phyloP scores from a whole-genome alignment of 108 stramenopile species.

The Fragilaria crotonensis region DNA sequence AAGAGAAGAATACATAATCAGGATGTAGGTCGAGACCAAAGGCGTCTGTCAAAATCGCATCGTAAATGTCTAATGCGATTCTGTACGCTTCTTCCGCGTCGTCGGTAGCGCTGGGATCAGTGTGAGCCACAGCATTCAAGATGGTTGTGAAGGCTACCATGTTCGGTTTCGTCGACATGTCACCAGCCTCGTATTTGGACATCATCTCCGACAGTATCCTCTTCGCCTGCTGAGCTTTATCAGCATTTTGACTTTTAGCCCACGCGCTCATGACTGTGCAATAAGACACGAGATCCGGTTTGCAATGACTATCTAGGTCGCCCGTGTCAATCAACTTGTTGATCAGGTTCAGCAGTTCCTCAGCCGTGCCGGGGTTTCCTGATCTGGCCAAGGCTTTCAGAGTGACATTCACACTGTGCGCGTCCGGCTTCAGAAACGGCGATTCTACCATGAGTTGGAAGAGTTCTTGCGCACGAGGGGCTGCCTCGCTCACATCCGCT shows the following conservation, averaged over 20 bases:
- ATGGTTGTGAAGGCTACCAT: constrained; percentile 33
- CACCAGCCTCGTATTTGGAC: constrained; percentile 10
- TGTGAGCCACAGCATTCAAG: constrained; percentile 26
- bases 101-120: neutral
- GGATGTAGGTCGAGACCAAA: constrained; percentile 19
- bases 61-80: constrained; percentile 33
- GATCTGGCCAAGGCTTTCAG: constrained; percentile 35
- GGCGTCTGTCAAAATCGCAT: constrained; percentile 21
- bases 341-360: constrained; percentile 27
- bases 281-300: constrained; percentile 16
- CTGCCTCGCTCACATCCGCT: constrained; percentile 12
- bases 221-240: constrained; percentile 18
- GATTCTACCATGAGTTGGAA: constrained; percentile 28
- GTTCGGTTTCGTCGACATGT: constrained; percentile 6
- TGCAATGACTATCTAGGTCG: neutral
- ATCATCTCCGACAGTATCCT: constrained; percentile 19
- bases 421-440: constrained; percentile 11
- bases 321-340: constrained; percentile 5
- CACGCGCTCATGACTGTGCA: constrained; percentile 36
- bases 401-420: constrained; percentile 33
- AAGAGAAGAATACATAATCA: constrained; percentile 35
- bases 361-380: constrained; percentile 20
- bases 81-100: constrained; percentile 10
- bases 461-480: constrained; percentile 25
- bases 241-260: constrained; percentile 9